Base-by-base conservation (phyloP, 2,329 filamentous ascomycete genomes). In the Dichotomopilus funicola region DNA sequence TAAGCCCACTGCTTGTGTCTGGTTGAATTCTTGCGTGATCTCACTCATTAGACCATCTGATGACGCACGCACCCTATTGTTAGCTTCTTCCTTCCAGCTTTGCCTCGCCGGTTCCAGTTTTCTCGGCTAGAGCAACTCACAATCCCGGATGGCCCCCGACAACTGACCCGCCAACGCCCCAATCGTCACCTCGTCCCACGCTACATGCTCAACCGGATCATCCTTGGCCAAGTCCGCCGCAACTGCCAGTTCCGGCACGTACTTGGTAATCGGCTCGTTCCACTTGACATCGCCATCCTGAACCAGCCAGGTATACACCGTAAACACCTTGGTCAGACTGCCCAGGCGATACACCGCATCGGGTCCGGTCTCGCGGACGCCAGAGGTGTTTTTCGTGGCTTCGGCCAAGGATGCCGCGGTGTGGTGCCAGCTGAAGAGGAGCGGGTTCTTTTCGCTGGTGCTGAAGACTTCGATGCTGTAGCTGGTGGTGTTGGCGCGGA, bases 281-380 rank as follows among this genome's bases (percentile, higher is more conserved):
- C 71, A 76, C 36, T 67, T 62, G 12, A 61, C 56, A 52, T 73
- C 70, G 1, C 75, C 73, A n/a, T 67, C 66, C 55, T 73, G 68
- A 11, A 68, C 65, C 13, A 78, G 65, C 57, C 72, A 73, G 5
- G 68, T 68, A 51, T 72, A 74, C 2, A 76, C 67, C 2, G 70
- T 73, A 57, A 75, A 70, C 6, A 76, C 62, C 62, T 79, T 78
- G 8, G 73, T 73, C 9, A 78, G 63, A 58, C 75, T 78, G 11
- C 67, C 72, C 4, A 74, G 62, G 2, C 70, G 65, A 59, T 72
- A 79, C 19, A 73, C 63, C 0, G 65, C 72, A 49, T 75, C 60
- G 5, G 56, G 44, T 38, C 66, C 59, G 5, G 72, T 63, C 49
- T 59, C 46, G 19, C 60, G 56, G 6, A 69, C 67, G 1, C 68